Percentiles rank a stretch among this genome's conserved stretches.
Conservation (phyloP, 768 basidiomycete species). For the Mycena vitilis region DNA sequence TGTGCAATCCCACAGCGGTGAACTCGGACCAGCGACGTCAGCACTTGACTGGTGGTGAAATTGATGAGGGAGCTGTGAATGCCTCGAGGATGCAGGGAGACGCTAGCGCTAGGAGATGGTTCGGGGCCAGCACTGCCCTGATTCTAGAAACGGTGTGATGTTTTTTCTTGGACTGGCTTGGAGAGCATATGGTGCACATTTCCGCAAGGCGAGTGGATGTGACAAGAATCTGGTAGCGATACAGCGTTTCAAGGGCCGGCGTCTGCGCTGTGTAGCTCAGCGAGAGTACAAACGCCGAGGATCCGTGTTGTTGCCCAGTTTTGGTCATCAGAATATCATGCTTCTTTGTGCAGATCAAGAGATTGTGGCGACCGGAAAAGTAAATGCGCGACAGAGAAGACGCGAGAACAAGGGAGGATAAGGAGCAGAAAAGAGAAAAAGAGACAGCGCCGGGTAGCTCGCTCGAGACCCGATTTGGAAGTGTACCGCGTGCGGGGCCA, state of each 20-base stretch:
- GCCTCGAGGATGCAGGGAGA: no score
- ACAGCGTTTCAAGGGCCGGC: conserved; percentile 3
- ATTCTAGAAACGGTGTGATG: neutral
- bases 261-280: neutral
- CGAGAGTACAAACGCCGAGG: neutral
- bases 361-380: neutral
- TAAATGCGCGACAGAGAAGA: neutral
- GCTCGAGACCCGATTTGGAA: no score
- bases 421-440: neutral
- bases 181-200: conserved; percentile 1
- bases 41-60: neutral
- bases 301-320: neutral
- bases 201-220: neutral
- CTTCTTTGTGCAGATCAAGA: neutral
- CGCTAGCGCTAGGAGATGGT: conserved; percentile 7
- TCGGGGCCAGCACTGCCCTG: conserved; percentile 16
- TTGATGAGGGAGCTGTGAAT: conserved; percentile 7
- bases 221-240: conserved; percentile 22
- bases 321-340: conserved; percentile 12
- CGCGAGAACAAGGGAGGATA: neutral
- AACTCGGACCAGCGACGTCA: conserved; percentile 29
- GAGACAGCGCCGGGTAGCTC: neutral
- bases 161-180: neutral
- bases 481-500: no score
- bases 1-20: conserved; percentile 7